Evolutionary conservation across 139 green algal genomes (phyloP).

Genomic region (Volvox reticuliferus): DNA sequence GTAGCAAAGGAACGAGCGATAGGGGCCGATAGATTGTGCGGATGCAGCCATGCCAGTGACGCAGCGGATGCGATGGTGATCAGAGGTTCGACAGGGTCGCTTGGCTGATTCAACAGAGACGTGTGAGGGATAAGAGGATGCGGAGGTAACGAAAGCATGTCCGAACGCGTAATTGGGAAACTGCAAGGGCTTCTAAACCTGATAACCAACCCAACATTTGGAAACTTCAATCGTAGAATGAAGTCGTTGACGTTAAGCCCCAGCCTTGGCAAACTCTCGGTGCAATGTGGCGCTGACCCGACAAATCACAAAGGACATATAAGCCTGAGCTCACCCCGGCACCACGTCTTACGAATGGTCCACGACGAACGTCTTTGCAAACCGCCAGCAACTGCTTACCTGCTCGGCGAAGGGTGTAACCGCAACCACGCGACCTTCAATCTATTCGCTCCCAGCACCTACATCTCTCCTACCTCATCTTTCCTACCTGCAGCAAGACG

Average conservation of each 20-base stretch:
- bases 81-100: not conserved
- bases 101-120: not conserved
- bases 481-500: constrained; percentile 12
- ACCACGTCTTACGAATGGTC: not conserved
- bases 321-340: no score
- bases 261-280: no score
- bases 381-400: not conserved
- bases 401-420: not conserved
- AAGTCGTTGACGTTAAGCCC: no score
- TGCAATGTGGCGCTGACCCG: no score
- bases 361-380: not conserved
- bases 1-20: not conserved
- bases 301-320: no score
- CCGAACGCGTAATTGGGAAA: not conserved
- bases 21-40: not conserved
- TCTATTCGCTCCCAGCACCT: not conserved
- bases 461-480: not conserved
- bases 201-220: no score
- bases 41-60: not conserved
- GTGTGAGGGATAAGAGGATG: not conserved
- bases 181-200: no score
- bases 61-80: not conserved
- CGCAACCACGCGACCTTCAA: not conserved
- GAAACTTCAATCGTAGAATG: no score
- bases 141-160: not conserved